Base-by-base conservation (phyloP, 805 yeast genomes). In the Lachancea mirantina region DNA sequence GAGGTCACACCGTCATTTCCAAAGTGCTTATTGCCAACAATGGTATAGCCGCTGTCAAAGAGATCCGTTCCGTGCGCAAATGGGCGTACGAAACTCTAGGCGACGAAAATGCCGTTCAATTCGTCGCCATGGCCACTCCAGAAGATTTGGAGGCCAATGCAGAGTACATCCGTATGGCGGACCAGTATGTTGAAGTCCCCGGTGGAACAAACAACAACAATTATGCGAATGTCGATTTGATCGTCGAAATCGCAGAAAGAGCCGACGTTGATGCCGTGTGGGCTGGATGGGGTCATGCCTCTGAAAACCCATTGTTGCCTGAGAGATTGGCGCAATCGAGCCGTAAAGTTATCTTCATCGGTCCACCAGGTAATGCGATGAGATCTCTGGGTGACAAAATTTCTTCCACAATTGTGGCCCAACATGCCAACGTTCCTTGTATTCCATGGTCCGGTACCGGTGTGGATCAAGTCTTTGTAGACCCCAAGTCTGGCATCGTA, bases 281-380 rank as follows among this genome's bases (percentile, higher is more conserved):
- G 99, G 99, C 99, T 21, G 99, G 99, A 52, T 92, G 99, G 99
- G 99, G 99, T 52, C 98, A 94, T 59, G 99, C 99, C 18, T 84
- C 96, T n/a, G 99, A 92, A 67, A 89, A 94, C 65, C 99, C 99
- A 17, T 60, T 67, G 28, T 74, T 92, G 45, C 99, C 99, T 18
- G 98, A 92, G 62, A 76, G 73, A 61, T 71, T 92, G 58, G 96
- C 97, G 10, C 79, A 80, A n/a, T 85, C 96, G 13, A 85, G 88
- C 40, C 81, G 85, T 61, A 83, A 74, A 53, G 82, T 94, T 50
- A 71, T 92, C 35, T 92, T 92, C 55, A 92, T 92, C 59, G 99
- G 99, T 45, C 99, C 99, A 41, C 98, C 99, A 45, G 97, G 96
- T 25, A 79, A 87, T 26, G 99, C 99, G 28, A 92, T 92, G 99